Conservation (phyloP, 1,139 yeast genomes). For the Candida gigantensis region DNA sequence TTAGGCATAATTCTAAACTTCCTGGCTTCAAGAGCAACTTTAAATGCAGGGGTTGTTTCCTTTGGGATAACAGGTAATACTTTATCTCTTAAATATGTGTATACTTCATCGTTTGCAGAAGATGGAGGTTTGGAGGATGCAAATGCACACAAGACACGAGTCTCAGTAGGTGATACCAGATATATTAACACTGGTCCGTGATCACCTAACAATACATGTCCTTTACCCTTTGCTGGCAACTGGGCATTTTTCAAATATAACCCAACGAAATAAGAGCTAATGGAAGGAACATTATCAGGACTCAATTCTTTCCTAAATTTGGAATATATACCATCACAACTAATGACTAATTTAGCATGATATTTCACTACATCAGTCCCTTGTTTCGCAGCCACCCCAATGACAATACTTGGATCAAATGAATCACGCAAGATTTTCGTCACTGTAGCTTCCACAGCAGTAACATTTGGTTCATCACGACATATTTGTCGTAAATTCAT, state of each 20-base stretch:
- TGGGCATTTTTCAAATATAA: slow-evolving; percentile 70
- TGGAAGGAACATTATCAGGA: slow-evolving; percentile 57
- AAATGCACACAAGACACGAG: slow-evolving; percentile 88
- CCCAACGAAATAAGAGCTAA: slow-evolving; percentile 87
- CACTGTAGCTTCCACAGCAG: slow-evolving; percentile 81
- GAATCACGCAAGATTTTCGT: slow-evolving; percentile 56
- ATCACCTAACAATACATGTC: slow-evolving; percentile 85
- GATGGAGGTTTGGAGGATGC: slow-evolving; percentile 76
- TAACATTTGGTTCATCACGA: slow-evolving; percentile 64
- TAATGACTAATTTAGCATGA: slow-evolving; percentile 65
- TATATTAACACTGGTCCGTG: slow-evolving; percentile 89
- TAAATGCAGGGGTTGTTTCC: slow-evolving; percentile 64
- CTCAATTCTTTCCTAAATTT: slow-evolving; percentile 79
- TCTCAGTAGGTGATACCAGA: slow-evolving; percentile 79
- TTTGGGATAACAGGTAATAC: slow-evolving; percentile 75
- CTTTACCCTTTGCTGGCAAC: slow-evolving; percentile 73
- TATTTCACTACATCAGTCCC: slow-evolving; percentile 29
- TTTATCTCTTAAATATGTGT: slow-evolving; percentile 55
- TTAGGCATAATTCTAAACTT: slow-evolving; percentile 90
- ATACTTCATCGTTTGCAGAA: slow-evolving; percentile 55
- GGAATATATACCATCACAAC: slow-evolving; percentile 94
- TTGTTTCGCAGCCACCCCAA: slow-evolving; percentile 61
- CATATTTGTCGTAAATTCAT: slow-evolving; percentile 77
- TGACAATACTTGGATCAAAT: slow-evolving; percentile 51
- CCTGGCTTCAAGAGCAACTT: slow-evolving; percentile 37